These are phyloP conservation scores for Solanum bulbocastanum DNA, from an alignment of 257 asterid genomes.

Conservation along the genomic window DNA sequence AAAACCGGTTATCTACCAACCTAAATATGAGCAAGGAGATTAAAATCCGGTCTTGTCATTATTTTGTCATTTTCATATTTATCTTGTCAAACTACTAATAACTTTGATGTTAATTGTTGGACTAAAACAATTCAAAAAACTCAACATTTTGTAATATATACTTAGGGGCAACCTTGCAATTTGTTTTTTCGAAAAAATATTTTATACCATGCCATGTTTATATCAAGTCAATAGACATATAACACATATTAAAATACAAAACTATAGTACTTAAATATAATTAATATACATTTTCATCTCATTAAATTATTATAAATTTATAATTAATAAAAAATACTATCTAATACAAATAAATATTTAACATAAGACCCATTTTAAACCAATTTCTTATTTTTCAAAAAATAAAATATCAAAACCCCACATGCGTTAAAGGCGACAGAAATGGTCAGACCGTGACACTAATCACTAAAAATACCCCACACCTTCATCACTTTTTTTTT, in stretches of 20 bases:
- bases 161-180: background rate
- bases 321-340: background rate
- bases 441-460: constrained; percentile 14
- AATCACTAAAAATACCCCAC: constrained; percentile 11
- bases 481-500: background rate
- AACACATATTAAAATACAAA: background rate
- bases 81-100: too few relatives aligned
- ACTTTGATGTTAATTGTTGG: background rate
- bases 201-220: too few relatives aligned
- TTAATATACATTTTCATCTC: background rate
- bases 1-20: background rate
- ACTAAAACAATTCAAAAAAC: background rate
- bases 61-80: background rate
- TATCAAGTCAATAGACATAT: background rate
- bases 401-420: background rate
- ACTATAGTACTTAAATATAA: background rate
- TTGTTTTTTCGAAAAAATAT: too few relatives aligned
- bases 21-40: too few relatives aligned
- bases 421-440: background rate
- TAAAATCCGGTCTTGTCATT: too few relatives aligned
- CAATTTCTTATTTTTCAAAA: background rate
- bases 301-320: background rate
- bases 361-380: background rate
- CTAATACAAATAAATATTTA: background rate
- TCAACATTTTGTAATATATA: background rate